Base-by-base conservation (phyloP, 805 yeast genomes). In the Priceomyces carsonii region DNA sequence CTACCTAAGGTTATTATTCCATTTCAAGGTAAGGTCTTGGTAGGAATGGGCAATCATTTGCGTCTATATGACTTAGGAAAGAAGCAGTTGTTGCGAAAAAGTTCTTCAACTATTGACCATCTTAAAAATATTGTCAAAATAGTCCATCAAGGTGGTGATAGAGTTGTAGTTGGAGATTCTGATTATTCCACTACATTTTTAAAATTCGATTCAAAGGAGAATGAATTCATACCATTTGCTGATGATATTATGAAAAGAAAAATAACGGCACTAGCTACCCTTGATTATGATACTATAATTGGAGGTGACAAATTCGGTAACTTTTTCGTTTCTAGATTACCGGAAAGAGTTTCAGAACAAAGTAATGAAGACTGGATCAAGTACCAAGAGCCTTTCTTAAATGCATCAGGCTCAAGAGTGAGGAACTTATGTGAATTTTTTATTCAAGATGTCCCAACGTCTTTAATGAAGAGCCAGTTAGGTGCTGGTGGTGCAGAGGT, bases 281-380 rank as follows among this genome's bases (percentile, higher is more conserved):
- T 93, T 4, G 98, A 93, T 54, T 75, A 78, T 42, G 79, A 79
- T 37, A 88, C 96, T 0, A 76, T 85, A 1, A 64, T 84, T 26
- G 87, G 86, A 1, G 96, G 96, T 9, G 98, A 93, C 55, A 82
- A 80, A 51, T 88, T 85, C 59, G 97, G 98, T 0, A 86, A 83
- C 47, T 30, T 89, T 0, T 80, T 82, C 59, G 73, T 85, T 1
- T 59, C 87, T 26, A 64, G 96, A 39, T 58, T 83, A 26, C 76
- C 83, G 0, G 60, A 61, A n/a, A 61, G 68, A 4, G 64, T 70
- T 0, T 72, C 81, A 0, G 59, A 63, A 27, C 53, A 69, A 26
- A 59, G 78, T 16, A 81, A 75, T 39, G 74, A 70, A 32, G 86
- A 80, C 35, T 60, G 62, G 58, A 31, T 55, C n/a, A 52, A 57